Evolutionary conservation across 768 basidiomycete species (phyloP).

Genomic region (Suillus bovinus): DNA sequence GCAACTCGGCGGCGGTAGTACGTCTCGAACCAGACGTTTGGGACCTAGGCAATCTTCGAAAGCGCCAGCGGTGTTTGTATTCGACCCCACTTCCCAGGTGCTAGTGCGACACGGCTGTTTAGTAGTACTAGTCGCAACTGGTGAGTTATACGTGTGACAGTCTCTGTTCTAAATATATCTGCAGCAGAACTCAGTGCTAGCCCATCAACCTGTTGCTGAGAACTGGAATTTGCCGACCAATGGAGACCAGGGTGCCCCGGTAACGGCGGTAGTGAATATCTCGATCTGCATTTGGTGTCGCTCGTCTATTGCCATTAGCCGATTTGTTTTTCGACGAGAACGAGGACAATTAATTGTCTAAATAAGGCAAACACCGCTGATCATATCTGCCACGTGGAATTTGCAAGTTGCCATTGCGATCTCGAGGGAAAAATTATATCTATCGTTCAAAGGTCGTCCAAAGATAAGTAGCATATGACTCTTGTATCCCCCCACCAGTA

Average conservation of each 20-base stretch:
- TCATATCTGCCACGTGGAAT: not conserved
- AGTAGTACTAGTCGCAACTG: too few species aligned
- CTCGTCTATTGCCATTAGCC: not conserved
- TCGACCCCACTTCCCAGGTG: not conserved
- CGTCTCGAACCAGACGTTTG: not conserved
- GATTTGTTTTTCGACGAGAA: not conserved
- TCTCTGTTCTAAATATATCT: too few species aligned
- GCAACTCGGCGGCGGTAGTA: not conserved
- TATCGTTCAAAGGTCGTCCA: not conserved
- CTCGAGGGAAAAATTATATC: not conserved
- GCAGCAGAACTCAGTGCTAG: too few species aligned
- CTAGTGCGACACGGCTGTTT: too few species aligned
- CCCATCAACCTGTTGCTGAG: too few species aligned
- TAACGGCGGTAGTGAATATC: too few species aligned
- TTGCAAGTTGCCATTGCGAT: not conserved
- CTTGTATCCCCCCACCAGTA: constrained; percentile 28
- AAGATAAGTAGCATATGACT: constrained; percentile 10
- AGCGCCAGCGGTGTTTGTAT: not conserved
- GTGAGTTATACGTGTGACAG: too few species aligned
- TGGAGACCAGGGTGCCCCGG: too few species aligned
- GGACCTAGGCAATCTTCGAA: not conserved
- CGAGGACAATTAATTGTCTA: not conserved
- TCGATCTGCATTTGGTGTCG: not conserved
- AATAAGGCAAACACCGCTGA: not conserved
- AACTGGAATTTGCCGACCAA: too few species aligned